These are phyloP conservation scores for Leptosphaerulina australis DNA, from an alignment of 2,329 filamentous ascomycete genomes.

Conservation along the genomic window DNA sequence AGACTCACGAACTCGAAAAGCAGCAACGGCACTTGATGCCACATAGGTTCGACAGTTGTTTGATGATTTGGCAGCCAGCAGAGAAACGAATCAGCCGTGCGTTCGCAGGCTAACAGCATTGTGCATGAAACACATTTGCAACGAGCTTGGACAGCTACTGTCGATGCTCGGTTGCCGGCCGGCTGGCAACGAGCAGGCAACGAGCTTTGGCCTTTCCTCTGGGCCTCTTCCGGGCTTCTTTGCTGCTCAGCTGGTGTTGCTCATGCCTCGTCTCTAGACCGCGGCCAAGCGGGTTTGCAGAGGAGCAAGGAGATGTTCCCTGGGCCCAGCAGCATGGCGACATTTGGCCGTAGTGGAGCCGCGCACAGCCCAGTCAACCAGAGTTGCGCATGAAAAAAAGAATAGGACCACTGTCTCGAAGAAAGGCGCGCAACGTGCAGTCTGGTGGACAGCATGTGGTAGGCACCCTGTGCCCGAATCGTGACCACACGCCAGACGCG, in stretches of 20 bases:
- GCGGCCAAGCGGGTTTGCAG: constrained; percentile 25
- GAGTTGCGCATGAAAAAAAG: constrained; percentile 6
- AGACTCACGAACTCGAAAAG: no score
- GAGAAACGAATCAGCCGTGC: constrained; percentile 29
- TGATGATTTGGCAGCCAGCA: constrained; percentile 46
- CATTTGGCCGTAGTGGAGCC: constrained; percentile 34
- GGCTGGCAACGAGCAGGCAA: constrained; percentile 3
- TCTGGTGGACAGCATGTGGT: constrained; percentile 11
- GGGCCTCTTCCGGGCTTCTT: background rate
- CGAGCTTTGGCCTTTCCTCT: background rate
- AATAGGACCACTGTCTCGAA: background rate
- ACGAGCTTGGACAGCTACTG: constrained; percentile 31
- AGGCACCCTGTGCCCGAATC: constrained; percentile 3
- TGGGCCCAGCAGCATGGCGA: constrained; percentile 25
- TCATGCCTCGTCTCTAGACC: constrained; percentile 2
- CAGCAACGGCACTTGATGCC: constrained; percentile 25
- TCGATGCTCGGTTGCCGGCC: constrained; percentile 11
- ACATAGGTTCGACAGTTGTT: constrained; percentile 36
- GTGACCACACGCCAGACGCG: constrained; percentile 17
- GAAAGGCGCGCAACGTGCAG: background rate
- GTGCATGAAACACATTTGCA: constrained; percentile 46
- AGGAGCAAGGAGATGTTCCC: constrained; percentile 18
- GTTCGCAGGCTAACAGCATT: constrained; percentile 21
- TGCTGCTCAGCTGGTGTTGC: constrained; percentile 5
- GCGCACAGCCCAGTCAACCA: constrained; percentile 21